Conservation (phyloP, 805 yeast species). For the Pichia occidentalis region DNA sequence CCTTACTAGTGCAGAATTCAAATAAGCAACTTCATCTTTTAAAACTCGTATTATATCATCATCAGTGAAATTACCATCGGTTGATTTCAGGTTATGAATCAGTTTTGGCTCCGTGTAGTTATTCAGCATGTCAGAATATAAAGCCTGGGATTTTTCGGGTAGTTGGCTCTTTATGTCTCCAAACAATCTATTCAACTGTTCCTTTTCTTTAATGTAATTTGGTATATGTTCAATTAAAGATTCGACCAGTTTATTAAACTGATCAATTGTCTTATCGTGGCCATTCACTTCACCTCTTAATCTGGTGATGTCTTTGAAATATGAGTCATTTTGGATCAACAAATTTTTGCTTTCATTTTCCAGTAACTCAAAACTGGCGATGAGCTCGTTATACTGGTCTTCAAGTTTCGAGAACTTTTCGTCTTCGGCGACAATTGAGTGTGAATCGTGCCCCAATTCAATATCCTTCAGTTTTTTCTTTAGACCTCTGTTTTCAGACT, state of each 20-base stretch:
- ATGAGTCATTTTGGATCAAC: conserved; percentile 10
- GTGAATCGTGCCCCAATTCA: conserved; percentile 15
- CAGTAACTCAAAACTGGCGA: conserved; percentile 1
- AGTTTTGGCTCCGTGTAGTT: conserved; percentile 4
- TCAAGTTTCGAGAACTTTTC: conserved; percentile 14
- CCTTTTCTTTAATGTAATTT: conserved; percentile 8
- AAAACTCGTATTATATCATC: conserved; percentile 25
- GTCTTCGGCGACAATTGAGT: conserved; percentile 9
- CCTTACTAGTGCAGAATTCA: conserved; percentile 19
- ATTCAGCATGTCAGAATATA: conserved; percentile 7
- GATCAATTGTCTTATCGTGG: conserved; percentile 3
- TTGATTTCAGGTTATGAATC: background rate
- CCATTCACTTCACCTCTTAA: conserved; percentile 8
- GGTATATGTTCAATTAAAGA: conserved; percentile 13
- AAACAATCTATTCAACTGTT: conserved; percentile 5
- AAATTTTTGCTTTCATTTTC: conserved; percentile 13
- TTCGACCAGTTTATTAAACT: conserved; percentile 4
- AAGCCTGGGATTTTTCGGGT: conserved; percentile 6
- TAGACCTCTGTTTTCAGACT: conserved; percentile 14
- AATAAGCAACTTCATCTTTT: conserved; percentile 25
- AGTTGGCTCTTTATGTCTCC: conserved; percentile 5
- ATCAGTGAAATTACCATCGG: conserved; percentile 20
- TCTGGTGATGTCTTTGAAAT: conserved; percentile 11
- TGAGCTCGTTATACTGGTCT: conserved; percentile 10
- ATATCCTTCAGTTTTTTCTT: conserved; percentile 15